phyloP scores from a whole-genome alignment of 169 alveolate genomes.

The Eimeria falciformis region DNA sequence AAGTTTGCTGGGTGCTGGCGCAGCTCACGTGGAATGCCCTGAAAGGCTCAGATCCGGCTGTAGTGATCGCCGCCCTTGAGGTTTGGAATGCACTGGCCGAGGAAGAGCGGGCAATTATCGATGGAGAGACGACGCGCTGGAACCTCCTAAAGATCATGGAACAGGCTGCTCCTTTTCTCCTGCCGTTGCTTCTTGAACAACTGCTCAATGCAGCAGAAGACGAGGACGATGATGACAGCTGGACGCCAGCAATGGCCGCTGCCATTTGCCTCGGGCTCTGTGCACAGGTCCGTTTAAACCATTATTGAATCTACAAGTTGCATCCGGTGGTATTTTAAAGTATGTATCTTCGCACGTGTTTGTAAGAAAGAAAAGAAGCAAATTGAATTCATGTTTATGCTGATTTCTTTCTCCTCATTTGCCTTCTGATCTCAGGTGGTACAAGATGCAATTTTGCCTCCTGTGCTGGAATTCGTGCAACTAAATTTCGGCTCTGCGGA shows the following conservation, averaged over 20 bases:
- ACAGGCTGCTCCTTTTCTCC: conserved; percentile 78
- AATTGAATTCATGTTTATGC: not conserved
- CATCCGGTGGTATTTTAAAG: not conserved
- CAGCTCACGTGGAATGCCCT: conserved; percentile 77
- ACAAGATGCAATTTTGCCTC: conserved; percentile 90
- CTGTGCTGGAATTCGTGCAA: conserved; percentile 91
- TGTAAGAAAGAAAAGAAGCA: too few species aligned
- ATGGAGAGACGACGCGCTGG: conserved; percentile 56
- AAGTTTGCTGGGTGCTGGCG: too few species aligned
- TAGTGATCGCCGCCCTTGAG: conserved; percentile 79
- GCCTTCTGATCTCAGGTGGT: conserved; percentile 86
- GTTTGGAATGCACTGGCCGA: conserved; percentile 78
- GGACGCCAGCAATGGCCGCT: conserved; percentile 96
- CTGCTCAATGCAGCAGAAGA: conserved; percentile 74
- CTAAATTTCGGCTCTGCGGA: conserved; percentile 89
- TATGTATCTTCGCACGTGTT: not conserved
- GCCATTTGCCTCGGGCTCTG: conserved; percentile 93
- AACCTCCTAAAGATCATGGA: conserved; percentile 54
- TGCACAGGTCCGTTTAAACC: conserved; percentile 88
- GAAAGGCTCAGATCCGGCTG: conserved; percentile 63
- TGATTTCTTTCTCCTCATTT: not conserved
- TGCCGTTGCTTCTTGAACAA: conserved; percentile 76
- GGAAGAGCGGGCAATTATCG: conserved; percentile 68
- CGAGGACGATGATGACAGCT: conserved; percentile 86
- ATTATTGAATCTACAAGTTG: not conserved